Conservation (phyloP, 345 rosid species). For the Firmiana major region DNA sequence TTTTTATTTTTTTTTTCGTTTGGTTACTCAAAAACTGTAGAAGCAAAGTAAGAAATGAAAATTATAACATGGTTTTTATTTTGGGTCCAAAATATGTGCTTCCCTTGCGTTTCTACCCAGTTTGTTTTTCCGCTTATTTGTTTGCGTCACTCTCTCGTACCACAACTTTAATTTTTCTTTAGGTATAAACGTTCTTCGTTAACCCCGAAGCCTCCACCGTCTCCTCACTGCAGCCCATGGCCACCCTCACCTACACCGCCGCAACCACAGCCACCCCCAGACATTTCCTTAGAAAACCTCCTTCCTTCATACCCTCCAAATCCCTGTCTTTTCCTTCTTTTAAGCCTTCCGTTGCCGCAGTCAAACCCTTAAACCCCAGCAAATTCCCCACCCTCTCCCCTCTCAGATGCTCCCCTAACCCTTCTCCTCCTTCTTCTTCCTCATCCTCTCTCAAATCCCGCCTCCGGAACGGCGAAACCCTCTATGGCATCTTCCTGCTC, state of each 20-base stretch:
- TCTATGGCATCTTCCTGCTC: conserved; percentile 80
- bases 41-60: neutral
- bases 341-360: neutral
- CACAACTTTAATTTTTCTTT: neutral
- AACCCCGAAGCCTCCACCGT: neutral
- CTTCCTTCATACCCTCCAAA: conserved; percentile 6
- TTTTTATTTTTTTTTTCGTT: too few species aligned
- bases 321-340: conserved; percentile 22
- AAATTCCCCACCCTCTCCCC: conserved; percentile 29
- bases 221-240: conserved; percentile 24
- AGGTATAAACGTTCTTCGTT: neutral
- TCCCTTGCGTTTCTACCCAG: neutral
- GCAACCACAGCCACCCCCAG: neutral
- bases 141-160: neutral
- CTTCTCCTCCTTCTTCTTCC: conserved; percentile 23
- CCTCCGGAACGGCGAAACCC: conserved; percentile 66
- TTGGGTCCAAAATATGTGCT: neutral
- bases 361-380: conserved; percentile 28
- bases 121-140: neutral
- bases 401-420: conserved; percentile 24
- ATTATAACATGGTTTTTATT: neutral
- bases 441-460: conserved; percentile 61
- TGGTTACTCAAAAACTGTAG: too few species aligned
- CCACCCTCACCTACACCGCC: neutral
- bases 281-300: conserved; percentile 8